Evolutionary conservation across 495 filamentous ascomycete species (phyloP).

Genomic region (Penicillium canescens): DNA sequence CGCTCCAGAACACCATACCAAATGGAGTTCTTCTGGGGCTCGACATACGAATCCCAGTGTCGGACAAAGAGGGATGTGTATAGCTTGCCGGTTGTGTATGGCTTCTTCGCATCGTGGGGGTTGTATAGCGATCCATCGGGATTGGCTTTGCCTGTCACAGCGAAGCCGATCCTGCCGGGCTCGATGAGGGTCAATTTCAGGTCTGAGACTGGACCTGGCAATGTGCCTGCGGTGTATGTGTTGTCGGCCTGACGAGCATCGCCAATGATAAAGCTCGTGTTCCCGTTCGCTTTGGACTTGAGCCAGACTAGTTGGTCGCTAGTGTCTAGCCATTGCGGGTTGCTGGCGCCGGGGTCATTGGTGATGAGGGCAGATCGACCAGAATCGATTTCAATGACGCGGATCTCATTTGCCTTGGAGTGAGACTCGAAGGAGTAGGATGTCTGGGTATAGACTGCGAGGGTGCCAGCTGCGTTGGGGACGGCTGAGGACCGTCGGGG

Average conservation of each 20-base stretch:
- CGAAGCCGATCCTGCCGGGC: constrained; percentile 67
- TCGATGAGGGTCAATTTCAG: constrained; percentile 67
- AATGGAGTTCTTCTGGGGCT: constrained; percentile 67
- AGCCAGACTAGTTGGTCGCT: constrained; percentile 65
- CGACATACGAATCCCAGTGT: constrained; percentile 62
- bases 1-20: constrained; percentile 69
- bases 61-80: constrained; percentile 60
- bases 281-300: constrained; percentile 62
- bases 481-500: constrained; percentile 76
- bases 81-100: constrained; percentile 49
- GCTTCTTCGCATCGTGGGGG: constrained; percentile 53
- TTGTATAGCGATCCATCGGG: constrained; percentile 59
- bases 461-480: constrained; percentile 70
- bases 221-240: constrained; percentile 61
- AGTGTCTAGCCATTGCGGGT: constrained; percentile 75
- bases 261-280: constrained; percentile 62
- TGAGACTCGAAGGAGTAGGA: constrained; percentile 85
- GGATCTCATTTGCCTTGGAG: constrained; percentile 71
- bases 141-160: constrained; percentile 60
- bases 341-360: constrained; percentile 61
- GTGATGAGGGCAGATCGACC: constrained; percentile 67
- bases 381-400: constrained; percentile 68
- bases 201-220: constrained; percentile 71
- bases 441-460: constrained; percentile 70
- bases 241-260: constrained; percentile 55